These are phyloP conservation scores for Solanum peruvianum DNA, from an alignment of 257 asterid species.

Conservation along the genomic window DNA sequence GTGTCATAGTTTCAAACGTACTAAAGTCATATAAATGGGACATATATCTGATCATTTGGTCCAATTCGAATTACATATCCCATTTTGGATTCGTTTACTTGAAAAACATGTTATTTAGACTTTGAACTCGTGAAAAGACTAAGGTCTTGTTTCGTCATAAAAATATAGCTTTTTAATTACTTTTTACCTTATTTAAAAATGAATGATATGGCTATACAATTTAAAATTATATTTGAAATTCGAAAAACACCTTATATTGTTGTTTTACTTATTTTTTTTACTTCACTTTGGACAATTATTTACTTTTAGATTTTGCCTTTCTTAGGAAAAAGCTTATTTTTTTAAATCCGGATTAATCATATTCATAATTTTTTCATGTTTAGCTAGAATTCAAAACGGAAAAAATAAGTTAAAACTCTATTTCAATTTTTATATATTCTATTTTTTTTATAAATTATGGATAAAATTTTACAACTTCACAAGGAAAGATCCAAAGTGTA, in stretches of 20 bases:
- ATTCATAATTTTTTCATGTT: not conserved
- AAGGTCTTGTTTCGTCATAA: not conserved
- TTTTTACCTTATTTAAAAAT: no score
- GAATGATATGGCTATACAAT: no score
- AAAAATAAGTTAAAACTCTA: not conserved
- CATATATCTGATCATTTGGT: not conserved
- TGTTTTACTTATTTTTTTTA: no score
- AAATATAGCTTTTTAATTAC: no score
- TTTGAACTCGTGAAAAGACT: not conserved
- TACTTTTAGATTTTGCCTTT: not conserved
- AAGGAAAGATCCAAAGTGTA: no score
- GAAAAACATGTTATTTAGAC: not conserved
- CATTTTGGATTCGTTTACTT: not conserved
- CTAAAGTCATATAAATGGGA: not conserved
- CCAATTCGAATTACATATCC: not conserved
- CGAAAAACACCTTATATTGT: no score
- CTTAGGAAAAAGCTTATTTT: not conserved
- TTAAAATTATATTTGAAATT: no score
- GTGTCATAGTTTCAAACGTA: not conserved
- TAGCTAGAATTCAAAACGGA: not conserved
- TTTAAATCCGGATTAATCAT: not conserved
- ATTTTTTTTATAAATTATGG: not conserved
- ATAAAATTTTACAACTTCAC: not conserved
- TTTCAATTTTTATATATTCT: no score
- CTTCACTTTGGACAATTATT: not conserved